These are phyloP conservation scores for Fusarium pininemorale DNA, from an alignment of 2,329 filamentous ascomycete genomes.

Conservation along the genomic window DNA sequence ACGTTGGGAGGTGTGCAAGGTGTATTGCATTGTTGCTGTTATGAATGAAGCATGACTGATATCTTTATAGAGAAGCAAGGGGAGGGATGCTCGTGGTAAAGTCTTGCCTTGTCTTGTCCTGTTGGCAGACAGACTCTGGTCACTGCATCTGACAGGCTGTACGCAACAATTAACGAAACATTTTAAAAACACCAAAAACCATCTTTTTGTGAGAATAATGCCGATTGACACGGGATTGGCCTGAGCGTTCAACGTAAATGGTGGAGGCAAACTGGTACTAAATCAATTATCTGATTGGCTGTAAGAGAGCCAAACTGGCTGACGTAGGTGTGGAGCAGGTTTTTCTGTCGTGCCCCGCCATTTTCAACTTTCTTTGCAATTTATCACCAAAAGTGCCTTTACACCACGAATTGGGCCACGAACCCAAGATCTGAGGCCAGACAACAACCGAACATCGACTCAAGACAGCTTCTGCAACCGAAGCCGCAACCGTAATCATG, in stretches of 20 bases:
- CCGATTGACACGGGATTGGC: too few species aligned
- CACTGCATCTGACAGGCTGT: conserved; percentile 8
- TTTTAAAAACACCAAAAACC: conserved; percentile 1
- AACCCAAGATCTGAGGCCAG: conserved; percentile 31
- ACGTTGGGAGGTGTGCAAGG: background rate
- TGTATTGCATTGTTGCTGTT: conserved; percentile 16
- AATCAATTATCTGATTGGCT: conserved; percentile 17
- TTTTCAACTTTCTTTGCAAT: conserved; percentile 33
- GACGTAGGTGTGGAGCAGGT: conserved; percentile 42
- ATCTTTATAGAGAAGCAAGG: conserved; percentile 15
- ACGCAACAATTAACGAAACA: conserved; percentile 25
- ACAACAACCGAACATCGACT: conserved; percentile 15
- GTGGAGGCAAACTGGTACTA: background rate
- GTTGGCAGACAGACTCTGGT: background rate
- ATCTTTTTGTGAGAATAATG: background rate
- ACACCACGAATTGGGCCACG: conserved; percentile 26
- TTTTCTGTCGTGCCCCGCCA: conserved; percentile 53
- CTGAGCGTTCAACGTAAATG: background rate
- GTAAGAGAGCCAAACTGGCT: conserved; percentile 24
- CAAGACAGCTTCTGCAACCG: conserved; percentile 16
- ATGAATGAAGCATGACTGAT: conserved; percentile 21
- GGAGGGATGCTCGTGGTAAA: conserved; percentile 3
- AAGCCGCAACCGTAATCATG: conserved; percentile 67
- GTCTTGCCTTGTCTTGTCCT: background rate
- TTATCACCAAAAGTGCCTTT: conserved; percentile 38